Evolutionary conservation across 345 rosid genomes (phyloP), one percentile per base, ranked within the genome.

Genomic region (Lepidium africanum): DNA sequence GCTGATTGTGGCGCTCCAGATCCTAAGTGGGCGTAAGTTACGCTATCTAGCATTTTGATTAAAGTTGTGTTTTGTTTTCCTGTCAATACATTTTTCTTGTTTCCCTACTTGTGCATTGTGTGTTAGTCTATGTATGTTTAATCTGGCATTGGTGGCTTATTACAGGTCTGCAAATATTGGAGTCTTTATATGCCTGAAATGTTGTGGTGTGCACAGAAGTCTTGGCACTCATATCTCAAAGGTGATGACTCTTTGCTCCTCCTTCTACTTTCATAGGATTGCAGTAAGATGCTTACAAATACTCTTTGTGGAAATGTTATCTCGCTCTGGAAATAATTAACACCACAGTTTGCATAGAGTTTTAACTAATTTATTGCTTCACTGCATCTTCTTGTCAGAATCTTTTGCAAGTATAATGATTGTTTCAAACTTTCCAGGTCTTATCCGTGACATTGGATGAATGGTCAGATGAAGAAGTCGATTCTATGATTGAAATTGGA

Each of bases 21-120:
- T 89, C 99, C 99, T 59, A 94, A 94, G 67, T 94, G 99, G 99
- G 99, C 99, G 99, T 94, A 83, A 85, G 99, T 42, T 19, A 27
- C 30, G 16, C 68, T 37, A 39, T 69, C 48, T 42, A 36, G 7
- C 30, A 17, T 12, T 35, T 33, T 50, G 7, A 7, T 16, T 23
- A 23, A 2, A 10, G 54, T 49, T 23, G 10, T 62, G 32, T 25
- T 54, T 49, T 53, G 50, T 33, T 51, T 55, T 8, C 10, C 27
- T 45, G 25, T 9, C 19, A 3, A n/a, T 16, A 4, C 9, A 16
- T 54, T 57, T 59, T 30, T 21, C 7, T 27, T 39, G 57, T 47
- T 11, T 13, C 16, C 9, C 16, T 52, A 23, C 38, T 43, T 69
- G 19, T 41, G 41, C 6, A 16, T 38, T 30, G 45, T 35, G 6